Evolutionary conservation across 2,329 filamentous ascomycete species (phyloP).

Genomic region (Botrytis aclada): DNA sequence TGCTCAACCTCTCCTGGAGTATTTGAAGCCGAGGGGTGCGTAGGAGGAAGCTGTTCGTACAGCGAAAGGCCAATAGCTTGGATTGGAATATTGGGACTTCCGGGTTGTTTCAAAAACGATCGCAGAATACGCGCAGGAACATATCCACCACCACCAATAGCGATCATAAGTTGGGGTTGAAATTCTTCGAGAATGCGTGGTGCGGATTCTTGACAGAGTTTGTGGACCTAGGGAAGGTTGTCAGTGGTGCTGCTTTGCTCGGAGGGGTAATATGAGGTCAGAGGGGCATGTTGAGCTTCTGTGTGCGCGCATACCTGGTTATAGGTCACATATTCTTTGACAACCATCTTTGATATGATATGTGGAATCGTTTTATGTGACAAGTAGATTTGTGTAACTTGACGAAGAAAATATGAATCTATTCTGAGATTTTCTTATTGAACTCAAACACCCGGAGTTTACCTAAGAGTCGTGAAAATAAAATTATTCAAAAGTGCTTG

Average conservation of each 20-base stretch:
- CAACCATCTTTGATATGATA: constrained; percentile 55
- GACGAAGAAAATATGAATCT: neutral
- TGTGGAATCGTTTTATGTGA: neutral
- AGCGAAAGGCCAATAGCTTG: constrained; percentile 97
- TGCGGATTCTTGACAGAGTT: constrained; percentile 87
- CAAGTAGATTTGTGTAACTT: constrained; percentile 1
- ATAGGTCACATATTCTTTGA: constrained; percentile 88
- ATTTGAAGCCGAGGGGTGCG: constrained; percentile 50
- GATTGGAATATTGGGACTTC: constrained; percentile 92
- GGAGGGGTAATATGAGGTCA: constrained; percentile 19
- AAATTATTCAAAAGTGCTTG: constrained; percentile 1
- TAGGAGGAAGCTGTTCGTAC: constrained; percentile 74
- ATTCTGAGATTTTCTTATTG: neutral
- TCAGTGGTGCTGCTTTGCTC: constrained; percentile 25
- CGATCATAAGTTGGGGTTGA: constrained; percentile 94
- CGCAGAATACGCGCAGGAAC: constrained; percentile 95
- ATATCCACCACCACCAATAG: constrained; percentile 96
- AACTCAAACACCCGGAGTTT: neutral
- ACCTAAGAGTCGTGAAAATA: constrained; percentile 3
- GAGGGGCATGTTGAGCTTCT: constrained; percentile 5
- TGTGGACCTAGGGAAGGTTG: constrained; percentile 70
- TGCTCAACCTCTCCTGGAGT: constrained; percentile 55
- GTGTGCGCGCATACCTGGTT: constrained; percentile 66
- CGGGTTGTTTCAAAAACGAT: constrained; percentile 90
- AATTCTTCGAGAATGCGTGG: constrained; percentile 78